phyloP scores from a whole-genome alignment of 1,284 basidiomycete species.

The Farysia itapuensis region DNA sequence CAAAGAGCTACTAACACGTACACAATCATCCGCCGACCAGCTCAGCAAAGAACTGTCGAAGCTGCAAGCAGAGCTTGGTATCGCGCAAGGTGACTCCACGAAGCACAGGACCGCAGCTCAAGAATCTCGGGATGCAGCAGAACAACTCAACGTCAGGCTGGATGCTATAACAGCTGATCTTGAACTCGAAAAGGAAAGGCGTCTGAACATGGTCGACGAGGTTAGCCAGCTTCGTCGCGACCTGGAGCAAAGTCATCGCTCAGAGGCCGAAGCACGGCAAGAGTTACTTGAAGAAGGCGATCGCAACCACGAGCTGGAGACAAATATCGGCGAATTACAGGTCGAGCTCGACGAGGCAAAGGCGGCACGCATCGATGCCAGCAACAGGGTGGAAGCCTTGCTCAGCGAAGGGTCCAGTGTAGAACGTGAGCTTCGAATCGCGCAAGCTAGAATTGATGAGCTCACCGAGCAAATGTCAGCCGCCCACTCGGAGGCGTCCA shows the following conservation, averaged over 20 bases:
- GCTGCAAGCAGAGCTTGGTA: constrained; percentile 21
- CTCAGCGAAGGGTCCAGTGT: constrained; percentile 46
- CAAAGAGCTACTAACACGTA: not conserved
- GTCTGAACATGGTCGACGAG: constrained; percentile 52
- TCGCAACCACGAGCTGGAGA: constrained; percentile 43
- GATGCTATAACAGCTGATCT: constrained; percentile 27
- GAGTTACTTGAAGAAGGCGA: constrained; percentile 47
- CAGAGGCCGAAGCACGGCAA: constrained; percentile 32
- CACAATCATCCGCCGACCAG: not conserved
- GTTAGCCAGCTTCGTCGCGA: constrained; percentile 42
- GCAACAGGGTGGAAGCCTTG: constrained; percentile 47
- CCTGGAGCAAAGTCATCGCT: constrained; percentile 37
- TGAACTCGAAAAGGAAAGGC: constrained; percentile 42
- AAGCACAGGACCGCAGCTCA: constrained; percentile 11
- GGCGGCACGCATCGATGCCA: constrained; percentile 42
- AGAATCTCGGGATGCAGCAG: not conserved
- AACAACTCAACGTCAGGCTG: constrained; percentile 1
- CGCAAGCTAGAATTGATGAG: constrained; percentile 49
- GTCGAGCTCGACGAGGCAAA: constrained; percentile 49
- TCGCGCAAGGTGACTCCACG: constrained; percentile 12
- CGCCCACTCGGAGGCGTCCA: constrained; percentile 39
- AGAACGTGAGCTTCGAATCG: constrained; percentile 44
- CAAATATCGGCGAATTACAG: constrained; percentile 39
- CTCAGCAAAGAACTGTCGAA: constrained; percentile 5
- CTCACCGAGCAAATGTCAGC: constrained; percentile 39